Base-by-base conservation (phyloP, 140 eudicot species). In the Anethum foeniculum region DNA sequence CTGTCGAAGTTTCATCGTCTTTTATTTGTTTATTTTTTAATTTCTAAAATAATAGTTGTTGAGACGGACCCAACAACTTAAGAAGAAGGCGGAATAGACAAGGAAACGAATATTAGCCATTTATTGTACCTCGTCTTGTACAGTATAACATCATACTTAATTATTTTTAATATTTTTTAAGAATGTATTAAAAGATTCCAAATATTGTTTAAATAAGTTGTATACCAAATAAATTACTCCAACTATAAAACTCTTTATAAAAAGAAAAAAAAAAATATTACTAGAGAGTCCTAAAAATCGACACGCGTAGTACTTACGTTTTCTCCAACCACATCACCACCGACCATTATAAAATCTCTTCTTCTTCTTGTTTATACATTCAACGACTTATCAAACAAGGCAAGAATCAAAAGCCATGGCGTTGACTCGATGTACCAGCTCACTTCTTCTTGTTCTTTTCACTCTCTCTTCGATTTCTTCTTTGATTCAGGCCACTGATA, bases 401-500 rank as follows among this genome's bases (percentile, higher is more conserved):
- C 21, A 34, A 43, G 34, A n/a, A 74, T 23, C 32, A 11, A 6
- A 74, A 41, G 9, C 58, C 21, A 75, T 75, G 64, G 79, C 64
- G 62, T 32, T 46, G 79, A 47, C 34, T 27, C 64, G 79, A n/a
- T 46, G 19, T 16, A 47, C 64, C 16, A 25, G 9, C 11, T 15
- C 9, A 5, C 5, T 27, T 27, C 41, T 74, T 43, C 0, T 44
- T 15, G 6, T 75, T 27, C 41, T n/a, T 0, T 6, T 13, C 60
- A 46, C 79, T 6, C 44, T 75, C 7, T 75, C 5, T 75, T 47
- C 52, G 1, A 1, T 74, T 6, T 27, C 34, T n/a, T 38, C 58
- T 44, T 47, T 47, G 25, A 28, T 75, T 47, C 64, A 75, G 16
- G 79, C 79, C 62, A 75, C 52, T 25, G 79, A 75, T 48, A 19